Evolutionary conservation across 805 yeast species (phyloP), one percentile per base, ranked within the genome.

Genomic region (Nakazawaea ernobii): DNA sequence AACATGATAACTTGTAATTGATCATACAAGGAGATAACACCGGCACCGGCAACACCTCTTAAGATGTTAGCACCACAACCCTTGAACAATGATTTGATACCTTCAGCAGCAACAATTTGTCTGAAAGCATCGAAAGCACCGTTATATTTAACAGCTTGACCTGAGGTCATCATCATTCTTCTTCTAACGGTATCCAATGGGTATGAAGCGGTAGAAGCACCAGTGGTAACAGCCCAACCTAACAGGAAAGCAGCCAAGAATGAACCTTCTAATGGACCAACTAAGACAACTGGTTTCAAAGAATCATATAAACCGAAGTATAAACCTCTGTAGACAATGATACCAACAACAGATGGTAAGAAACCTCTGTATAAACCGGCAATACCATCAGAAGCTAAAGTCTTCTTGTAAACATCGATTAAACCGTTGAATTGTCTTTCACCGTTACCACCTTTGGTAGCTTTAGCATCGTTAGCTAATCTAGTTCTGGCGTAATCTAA

Each of bases 111-210:
- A 63, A 91, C 92, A 70, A 90, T 88, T 79, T 89, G 75, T 63
- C 70, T 76, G 87, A 86, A 84, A 75, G 94, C 88, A 74, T 91
- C 97, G 71, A 87, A 79, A 62, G 97, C 95, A 79, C 95, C 94
- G 69, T 82, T 76, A 80, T 90, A 90, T 80, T 91, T 90, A 66
- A 90, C 95, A 67, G 95, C 96, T 79, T 89, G 95, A 75, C 97
- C 97, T 62, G 97, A 91, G 64, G 97, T 90, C 97, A 90, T 90
- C 97, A 90, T 90, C 97, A 90, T 90, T 86, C 97, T 89, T 87
- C 97, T 89, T 86, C 97, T 91, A 70, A 90, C 90, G 69, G 97
- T 90, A 78, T 90, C 97, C 75, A 91, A 86, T 82, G 97, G 97
- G 86, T 90, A 90, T 70, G 97, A 89, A 71, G 96, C 96, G 60